Base-by-base conservation (phyloP, 768 basidiomycete genomes). In the Lentinula sp. region DNA sequence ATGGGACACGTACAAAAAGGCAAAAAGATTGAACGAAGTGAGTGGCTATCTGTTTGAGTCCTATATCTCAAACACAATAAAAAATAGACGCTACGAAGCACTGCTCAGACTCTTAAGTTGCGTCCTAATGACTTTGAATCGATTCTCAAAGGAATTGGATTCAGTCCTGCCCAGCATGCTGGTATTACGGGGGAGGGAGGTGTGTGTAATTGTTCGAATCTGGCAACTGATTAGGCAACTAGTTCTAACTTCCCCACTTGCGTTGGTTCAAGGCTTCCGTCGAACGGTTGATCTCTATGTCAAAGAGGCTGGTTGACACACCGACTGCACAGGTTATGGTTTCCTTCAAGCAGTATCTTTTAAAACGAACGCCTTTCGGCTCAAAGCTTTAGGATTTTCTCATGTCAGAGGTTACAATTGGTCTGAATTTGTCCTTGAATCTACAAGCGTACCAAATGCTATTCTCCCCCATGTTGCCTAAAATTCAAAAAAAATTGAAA, bases 1-100 rank as follows among this genome's bases (percentile, higher is more conserved):
- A 13, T 95, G 92, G 91, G 86, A 88, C 4, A 86, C 88, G 0
- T 97, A 97, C 66, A 78, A 77, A 11, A 92, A 93, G 67, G 89
- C 89, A 0, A 86, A 78, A 62, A 81, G 88, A 11, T 85, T 87
- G 83, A 77, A 85, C 66, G 73, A 80, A 58, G 88, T 87, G 48
- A 13, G 66, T 57, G 7, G 62, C 45, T 68, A 56, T 23, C 31
- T 42, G 9, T 59, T 45, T n/a, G n/a, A 18, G 10, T 15, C 37
- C 3, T 42, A 31, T 6, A 32, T 45, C 37, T 39, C 37, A 45
- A 15, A 43, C 6, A 67, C 85, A 15, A 28, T 11, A 9, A 23
- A 48, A 48, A 2, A 21, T 15, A 51, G 78, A 79, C 65, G 62
- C 73, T 94, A 48, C 84, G 80, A 68, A 83, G 87, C 50, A 88